phyloP scores from a whole-genome alignment of 2,329 filamentous ascomycete genomes.

The Fusarium xyrophilum region DNA sequence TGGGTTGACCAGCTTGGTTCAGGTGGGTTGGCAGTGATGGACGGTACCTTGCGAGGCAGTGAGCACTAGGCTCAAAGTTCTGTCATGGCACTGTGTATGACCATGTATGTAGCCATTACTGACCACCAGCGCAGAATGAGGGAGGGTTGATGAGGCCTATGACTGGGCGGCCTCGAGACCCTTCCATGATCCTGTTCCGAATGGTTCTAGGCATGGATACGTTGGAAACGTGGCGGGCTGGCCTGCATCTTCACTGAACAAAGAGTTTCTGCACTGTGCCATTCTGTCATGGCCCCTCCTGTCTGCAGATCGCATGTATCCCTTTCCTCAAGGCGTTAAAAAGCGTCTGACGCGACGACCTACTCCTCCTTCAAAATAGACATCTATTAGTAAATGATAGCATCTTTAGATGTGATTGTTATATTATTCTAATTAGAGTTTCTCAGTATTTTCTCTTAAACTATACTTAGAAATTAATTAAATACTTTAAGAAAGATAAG shows the following conservation, averaged over 20 bases:
- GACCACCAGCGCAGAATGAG: constrained; percentile 17
- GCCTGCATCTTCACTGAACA: constrained; percentile 9
- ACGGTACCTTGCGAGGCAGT: constrained; percentile 33
- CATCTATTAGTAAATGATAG: no score
- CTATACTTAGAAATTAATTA: no score
- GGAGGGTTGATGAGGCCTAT: constrained; percentile 36
- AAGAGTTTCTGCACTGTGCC: constrained; percentile 28
- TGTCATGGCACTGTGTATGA: constrained; percentile 29
- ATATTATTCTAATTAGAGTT: no score
- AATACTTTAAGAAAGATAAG: no score
- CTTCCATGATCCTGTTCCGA: constrained; percentile 15
- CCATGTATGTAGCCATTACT: constrained; percentile 31
- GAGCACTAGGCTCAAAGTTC: constrained; percentile 31
- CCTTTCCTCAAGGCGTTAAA: no score
- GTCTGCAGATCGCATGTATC: constrained; percentile 31
- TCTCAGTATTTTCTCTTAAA: no score
- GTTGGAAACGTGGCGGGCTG: constrained; percentile 41
- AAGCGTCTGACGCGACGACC: no score
- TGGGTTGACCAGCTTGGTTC: neutral
- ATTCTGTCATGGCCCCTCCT: constrained; percentile 27
- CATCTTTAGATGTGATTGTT: no score
- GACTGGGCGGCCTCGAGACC: constrained; percentile 37
- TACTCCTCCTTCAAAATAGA: no score
- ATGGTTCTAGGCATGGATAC: constrained; percentile 33
- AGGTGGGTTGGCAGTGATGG: constrained; percentile 22